These are phyloP conservation scores for Dioscorea zingiberensis DNA, from an alignment of 106 monocot species.

Conservation along the genomic window DNA sequence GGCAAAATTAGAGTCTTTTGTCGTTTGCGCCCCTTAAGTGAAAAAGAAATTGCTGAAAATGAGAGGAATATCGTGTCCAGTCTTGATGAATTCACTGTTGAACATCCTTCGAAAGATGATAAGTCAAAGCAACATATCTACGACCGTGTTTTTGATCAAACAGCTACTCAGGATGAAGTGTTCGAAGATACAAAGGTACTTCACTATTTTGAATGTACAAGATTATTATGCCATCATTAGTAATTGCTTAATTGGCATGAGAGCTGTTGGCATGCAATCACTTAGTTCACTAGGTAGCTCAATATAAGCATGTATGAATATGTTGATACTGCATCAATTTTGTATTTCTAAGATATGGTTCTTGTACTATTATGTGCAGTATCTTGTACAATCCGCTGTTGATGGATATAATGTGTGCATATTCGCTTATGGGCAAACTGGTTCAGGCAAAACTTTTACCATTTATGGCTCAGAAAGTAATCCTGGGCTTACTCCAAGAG, in stretches of 20 bases:
- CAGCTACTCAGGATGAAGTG: conserved; percentile 85
- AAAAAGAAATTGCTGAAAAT: conserved; percentile 62
- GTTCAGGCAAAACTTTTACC: conserved; percentile 97
- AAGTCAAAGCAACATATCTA: conserved; percentile 89
- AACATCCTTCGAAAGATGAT: conserved; percentile 95
- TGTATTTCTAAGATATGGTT: background rate
- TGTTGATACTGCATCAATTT: too few relatives aligned
- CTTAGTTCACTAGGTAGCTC: too few relatives aligned
- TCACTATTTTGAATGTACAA: background rate
- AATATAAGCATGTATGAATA: too few relatives aligned
- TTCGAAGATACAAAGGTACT: conserved; percentile 97
- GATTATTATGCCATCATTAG: too few relatives aligned
- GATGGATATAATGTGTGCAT: conserved; percentile 99
- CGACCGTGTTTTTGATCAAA: conserved; percentile 81
- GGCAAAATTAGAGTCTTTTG: conserved; percentile 96
- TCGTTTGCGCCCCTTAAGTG: conserved; percentile 75
- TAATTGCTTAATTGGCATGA: too few relatives aligned
- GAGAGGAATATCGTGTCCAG: conserved; percentile 47
- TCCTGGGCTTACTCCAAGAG: conserved; percentile 89
- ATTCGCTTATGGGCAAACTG: conserved; percentile 99
- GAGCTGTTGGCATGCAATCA: too few relatives aligned
- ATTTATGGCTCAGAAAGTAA: conserved; percentile 85
- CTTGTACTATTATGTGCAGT: conserved; percentile 34
- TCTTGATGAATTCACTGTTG: conserved; percentile 90
- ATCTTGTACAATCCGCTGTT: conserved; percentile 91